Percentiles rank a stretch among this genome's conserved stretches.
Conservation (phyloP, 768 basidiomycete species). For the Flagelloscypha sp. region DNA sequence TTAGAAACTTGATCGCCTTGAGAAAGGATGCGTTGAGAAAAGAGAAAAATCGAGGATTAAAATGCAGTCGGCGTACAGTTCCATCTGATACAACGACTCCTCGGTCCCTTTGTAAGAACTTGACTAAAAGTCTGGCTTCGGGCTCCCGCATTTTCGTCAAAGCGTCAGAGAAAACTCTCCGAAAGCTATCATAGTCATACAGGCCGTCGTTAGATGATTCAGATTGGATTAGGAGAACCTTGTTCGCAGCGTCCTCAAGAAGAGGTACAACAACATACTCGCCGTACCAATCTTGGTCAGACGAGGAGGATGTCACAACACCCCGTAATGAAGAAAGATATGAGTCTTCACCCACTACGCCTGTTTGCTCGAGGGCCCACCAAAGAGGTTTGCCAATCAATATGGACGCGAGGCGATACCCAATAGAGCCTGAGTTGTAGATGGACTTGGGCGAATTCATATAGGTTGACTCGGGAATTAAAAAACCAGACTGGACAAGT, state of each 20-base stretch:
- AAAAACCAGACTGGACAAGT: conserved; percentile 33
- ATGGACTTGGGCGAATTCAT: conserved; percentile 49
- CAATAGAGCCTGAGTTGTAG: conserved; percentile 62
- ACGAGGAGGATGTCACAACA: too few species aligned
- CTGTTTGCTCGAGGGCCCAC: conserved; percentile 82
- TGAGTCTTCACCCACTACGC: conserved; percentile 61
- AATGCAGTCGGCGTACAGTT: too few species aligned
- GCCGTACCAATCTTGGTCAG: conserved; percentile 53
- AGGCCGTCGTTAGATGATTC: conserved; percentile 41
- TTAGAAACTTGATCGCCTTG: conserved; percentile 82
- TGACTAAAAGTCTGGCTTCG: conserved; percentile 66
- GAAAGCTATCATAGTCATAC: conserved; percentile 56
- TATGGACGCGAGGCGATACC: conserved; percentile 59
- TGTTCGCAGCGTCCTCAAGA: conserved; percentile 59
- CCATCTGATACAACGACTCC: conserved; percentile 53
- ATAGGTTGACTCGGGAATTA: conserved; percentile 50
- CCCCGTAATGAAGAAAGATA: conserved; percentile 17
- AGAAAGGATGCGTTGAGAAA: neutral
- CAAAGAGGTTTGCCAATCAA: conserved; percentile 73
- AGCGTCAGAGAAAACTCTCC: conserved; percentile 41
- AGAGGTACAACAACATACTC: conserved; percentile 63
- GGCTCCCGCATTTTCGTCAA: conserved; percentile 42
- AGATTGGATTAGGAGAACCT: conserved; percentile 37
- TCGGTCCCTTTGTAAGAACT: conserved; percentile 73
- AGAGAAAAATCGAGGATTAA: too few species aligned